Evolutionary conservation across 345 rosid genomes (phyloP), one percentile per base, ranked within the genome.

Genomic region (Populus davidiana): DNA sequence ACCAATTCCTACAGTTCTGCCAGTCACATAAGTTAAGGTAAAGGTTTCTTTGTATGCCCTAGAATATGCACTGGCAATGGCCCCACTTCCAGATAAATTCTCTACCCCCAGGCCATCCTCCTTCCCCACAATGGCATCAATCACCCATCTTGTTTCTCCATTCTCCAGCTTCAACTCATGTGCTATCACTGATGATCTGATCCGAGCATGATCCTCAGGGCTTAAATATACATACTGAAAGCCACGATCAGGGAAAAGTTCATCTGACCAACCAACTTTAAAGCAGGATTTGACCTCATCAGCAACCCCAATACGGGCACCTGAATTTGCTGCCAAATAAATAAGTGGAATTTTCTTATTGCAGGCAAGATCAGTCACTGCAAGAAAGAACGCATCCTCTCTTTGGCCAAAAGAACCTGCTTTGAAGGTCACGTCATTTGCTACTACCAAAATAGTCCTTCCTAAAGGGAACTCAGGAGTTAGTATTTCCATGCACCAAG

Each of bases 401-500:
- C 86, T 94, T 67, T 93, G 98, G 76, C 99, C 99, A 83, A 96
- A 96, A 74, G 99, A 96, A 75, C 99, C 99, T 31, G 95, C 98
- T 86, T 90, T 94, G 82, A 91, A 94, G 81, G 99, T 96, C 80
- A 94, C 97, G 81, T 96, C 99, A 85, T 96, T 96, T 38, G 96
- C 85, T 25, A 96, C 90, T 72, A 96, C 73, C 74, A 94, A 81
- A 80, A 94, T 85, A 70, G 78, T 92, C 79, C 99, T 90, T 85
- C 99, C 99, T 81, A 90, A 86, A 70, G 99, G 97, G 80, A 92
- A 96, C 86, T 96, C 99, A 1, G 98, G 97, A 74, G 97, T 94
- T 65, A 78, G 83, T 92, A 96, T 85, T 81, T 93, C 99, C 90
- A 96, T 85, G 87, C 83, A 73, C 99, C 99, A 96, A 17, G 98